Evolutionary conservation across 129 eudicot species (phyloP), one percentile per base, ranked within the genome.

Genomic region (Helianthus tuberosus): DNA sequence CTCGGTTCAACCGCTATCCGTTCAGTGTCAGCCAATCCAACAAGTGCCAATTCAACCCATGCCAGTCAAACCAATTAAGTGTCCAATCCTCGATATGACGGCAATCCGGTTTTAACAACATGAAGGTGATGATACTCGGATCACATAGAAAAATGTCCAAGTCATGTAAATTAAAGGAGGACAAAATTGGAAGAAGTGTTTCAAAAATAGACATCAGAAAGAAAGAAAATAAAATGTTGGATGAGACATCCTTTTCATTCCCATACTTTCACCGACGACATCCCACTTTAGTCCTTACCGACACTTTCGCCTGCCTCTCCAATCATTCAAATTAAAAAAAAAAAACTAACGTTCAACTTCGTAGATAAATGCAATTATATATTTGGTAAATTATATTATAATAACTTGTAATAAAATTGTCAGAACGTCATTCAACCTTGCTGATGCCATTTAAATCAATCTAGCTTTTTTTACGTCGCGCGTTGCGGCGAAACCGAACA

Each of bases 241-340:
- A 55, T 73, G 68, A 65, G 43, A 72, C 74, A 72, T 79, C 82
- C 14, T 71, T 78, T 78, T 78, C 82, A 51, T 15, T 41, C 48
- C 68, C 77, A 41, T 64, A 78, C 57, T 63, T 46, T 78, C 73
- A 78, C 77, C 82, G 77, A 78, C 82, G 82, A 71, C 73, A 72
- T 72, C 47, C 74, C 68, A 64, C 78, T 79, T 46, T 64, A 25
- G 82, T 44, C 72, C 54, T 64, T 79, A 79, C 83, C 83, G 83
- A 79, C 83, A 79, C 78, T 44, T 73, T 55, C 20, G 46, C 70
- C 13, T 50, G 11, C 75, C 14, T 76, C 60, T 64, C 38, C 15
- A n/a, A 16, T 62, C 74, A 46, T 32, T 73, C 51, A 44, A 72
- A 64, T 43, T 15, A n/a, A 54, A 27, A 25, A 5, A 36, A 38